Conservation (phyloP, 2,329 filamentous ascomycete genomes). For the Didymella glomerata region DNA sequence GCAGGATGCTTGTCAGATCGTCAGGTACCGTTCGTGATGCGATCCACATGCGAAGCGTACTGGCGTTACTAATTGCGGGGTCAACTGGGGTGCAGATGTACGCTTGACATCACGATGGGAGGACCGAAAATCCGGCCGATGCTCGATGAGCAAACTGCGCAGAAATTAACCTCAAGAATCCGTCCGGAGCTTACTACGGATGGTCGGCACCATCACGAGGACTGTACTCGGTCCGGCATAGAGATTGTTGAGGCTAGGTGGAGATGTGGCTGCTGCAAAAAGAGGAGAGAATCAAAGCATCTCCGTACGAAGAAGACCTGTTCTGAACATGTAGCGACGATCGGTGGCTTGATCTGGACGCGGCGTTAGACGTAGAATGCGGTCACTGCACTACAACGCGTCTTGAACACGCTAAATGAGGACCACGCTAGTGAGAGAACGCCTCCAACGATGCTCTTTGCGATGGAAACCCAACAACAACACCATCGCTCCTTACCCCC, state of each 20-base stretch:
- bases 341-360: constrained; percentile 1
- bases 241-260: constrained; percentile 3
- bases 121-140: constrained; percentile 12
- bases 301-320: background rate
- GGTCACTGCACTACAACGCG: background rate
- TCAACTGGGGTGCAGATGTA: constrained; percentile 1
- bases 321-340: background rate
- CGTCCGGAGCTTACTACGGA: constrained; percentile 3
- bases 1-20: constrained; percentile 3
- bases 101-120: constrained; percentile 7
- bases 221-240: background rate
- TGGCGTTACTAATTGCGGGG: constrained; percentile 5
- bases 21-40: constrained; percentile 4
- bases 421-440: too few relatives aligned
- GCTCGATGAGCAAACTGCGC: constrained; percentile 3
- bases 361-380: too few relatives aligned
- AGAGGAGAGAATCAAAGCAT: background rate
- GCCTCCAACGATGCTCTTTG: too few relatives aligned
- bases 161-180: background rate
- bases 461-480: too few relatives aligned
- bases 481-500: too few relatives aligned
- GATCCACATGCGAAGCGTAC: background rate
- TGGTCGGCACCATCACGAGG: background rate
- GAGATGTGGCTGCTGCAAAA: background rate
- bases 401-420: too few relatives aligned